Conservation (phyloP, 2,329 filamentous ascomycete genomes). For the Alternaria longipes region DNA sequence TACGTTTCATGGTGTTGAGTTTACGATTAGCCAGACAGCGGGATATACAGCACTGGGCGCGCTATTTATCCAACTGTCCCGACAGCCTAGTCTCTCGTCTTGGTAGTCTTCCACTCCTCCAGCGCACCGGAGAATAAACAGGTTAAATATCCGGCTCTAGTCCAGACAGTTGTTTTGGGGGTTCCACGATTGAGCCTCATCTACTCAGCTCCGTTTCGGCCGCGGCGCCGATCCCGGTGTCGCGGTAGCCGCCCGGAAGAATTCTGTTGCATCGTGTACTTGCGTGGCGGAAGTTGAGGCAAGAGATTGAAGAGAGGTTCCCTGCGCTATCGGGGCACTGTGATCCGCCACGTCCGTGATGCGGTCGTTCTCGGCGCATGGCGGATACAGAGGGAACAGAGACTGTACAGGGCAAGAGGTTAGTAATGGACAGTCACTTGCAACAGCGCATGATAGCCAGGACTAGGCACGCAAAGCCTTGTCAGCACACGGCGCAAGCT, state of each 20-base stretch:
- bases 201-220: constrained; percentile 32
- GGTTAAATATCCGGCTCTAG: constrained; percentile 32
- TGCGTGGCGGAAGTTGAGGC: constrained; percentile 3
- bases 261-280: constrained; percentile 21
- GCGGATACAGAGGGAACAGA: constrained; percentile 7
- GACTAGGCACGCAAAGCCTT: constrained; percentile 1
- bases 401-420: constrained; percentile 14
- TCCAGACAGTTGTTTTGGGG: constrained; percentile 9
- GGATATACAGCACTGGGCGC: neutral
- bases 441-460: neutral
- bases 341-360: constrained; percentile 6
- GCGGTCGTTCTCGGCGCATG: constrained; percentile 19
- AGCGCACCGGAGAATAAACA: constrained; percentile 25
- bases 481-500: constrained; percentile 12
- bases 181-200: constrained; percentile 27
- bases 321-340: constrained; percentile 11
- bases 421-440: constrained; percentile 21
- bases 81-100: constrained; percentile 16
- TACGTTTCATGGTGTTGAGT: constrained; percentile 2
- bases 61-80: constrained; percentile 18
- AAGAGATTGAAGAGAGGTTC: constrained; percentile 7
- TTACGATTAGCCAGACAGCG: constrained; percentile 4
- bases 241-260: constrained; percentile 36
- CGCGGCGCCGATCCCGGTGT: constrained; percentile 34
- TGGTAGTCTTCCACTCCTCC: neutral